A percentile compares a stretch with the other conserved stretches of the same genome.
These are phyloP conservation scores for Vicia sativa DNA, from an alignment of 306 rosid species.

Conservation along the genomic window DNA sequence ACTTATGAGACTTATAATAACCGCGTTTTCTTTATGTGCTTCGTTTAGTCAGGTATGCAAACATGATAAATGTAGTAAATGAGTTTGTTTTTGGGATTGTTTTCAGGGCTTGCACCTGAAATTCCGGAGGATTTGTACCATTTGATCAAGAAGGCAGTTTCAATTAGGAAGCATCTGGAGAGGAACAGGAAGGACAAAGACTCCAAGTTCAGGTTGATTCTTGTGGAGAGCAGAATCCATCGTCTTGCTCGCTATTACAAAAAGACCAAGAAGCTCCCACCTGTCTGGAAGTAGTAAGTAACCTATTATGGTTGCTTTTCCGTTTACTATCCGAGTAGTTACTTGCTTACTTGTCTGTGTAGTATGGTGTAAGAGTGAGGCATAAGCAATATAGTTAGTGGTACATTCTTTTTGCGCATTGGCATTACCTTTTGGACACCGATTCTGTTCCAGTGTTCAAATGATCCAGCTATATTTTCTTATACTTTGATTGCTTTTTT, in stretches of 20 bases:
- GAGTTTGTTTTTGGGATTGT: background rate
- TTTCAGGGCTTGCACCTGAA: slow-evolving; percentile 85
- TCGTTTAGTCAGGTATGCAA: background rate
- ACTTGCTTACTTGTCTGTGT: no score
- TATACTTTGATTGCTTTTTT: background rate
- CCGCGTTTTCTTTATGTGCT: background rate
- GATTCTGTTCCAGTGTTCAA: background rate
- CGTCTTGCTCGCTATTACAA: slow-evolving; percentile 86
- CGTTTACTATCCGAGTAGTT: background rate
- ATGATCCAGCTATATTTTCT: background rate
- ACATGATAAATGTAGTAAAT: background rate
- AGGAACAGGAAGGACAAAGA: slow-evolving; percentile 89
- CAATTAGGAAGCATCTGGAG: slow-evolving; percentile 84
- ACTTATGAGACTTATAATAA: background rate
- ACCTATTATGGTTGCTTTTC: background rate
- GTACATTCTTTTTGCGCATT: background rate
- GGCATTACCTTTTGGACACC: no score
- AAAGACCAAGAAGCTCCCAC: slow-evolving; percentile 93
- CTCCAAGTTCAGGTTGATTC: slow-evolving; percentile 86
- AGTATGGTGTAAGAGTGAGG: background rate
- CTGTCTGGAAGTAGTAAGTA: slow-evolving; percentile 89
- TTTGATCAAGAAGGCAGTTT: slow-evolving; percentile 88
- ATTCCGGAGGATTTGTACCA: slow-evolving; percentile 94
- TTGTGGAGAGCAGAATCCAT: slow-evolving; percentile 92
- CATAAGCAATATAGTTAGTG: background rate